Evolutionary conservation across 441 rosid genomes (phyloP).

Genomic region (Erodium texanum): DNA sequence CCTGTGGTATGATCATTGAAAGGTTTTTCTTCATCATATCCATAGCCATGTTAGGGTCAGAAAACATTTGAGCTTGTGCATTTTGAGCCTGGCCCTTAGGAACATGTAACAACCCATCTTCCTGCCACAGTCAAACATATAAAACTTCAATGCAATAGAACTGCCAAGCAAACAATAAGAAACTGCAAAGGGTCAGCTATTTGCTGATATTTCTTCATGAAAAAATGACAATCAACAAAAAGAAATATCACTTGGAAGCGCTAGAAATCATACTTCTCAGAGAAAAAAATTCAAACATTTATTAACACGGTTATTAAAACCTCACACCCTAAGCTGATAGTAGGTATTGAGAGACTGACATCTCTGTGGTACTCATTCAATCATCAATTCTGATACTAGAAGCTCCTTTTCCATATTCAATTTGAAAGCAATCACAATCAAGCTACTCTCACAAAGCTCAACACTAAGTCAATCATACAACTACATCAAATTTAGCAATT

Average conservation of each 20-base stretch:
- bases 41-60: constrained; percentile 99
- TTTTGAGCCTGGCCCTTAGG: constrained; percentile 78
- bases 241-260: too few relatives aligned
- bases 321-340: too few relatives aligned
- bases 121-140: constrained; percentile 33
- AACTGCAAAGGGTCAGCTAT: not conserved
- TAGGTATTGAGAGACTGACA: too few relatives aligned
- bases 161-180: not conserved
- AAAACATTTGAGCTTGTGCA: constrained; percentile 94
- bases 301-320: too few relatives aligned
- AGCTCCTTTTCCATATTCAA: not conserved
- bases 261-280: too few relatives aligned
- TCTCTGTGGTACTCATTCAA: too few relatives aligned
- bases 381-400: not conserved
- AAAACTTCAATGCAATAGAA: not conserved
- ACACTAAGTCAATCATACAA: not conserved
- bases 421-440: too few relatives aligned
- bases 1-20: constrained; percentile 98
- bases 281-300: too few relatives aligned
- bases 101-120: constrained; percentile 76
- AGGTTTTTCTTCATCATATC: constrained; percentile 99
- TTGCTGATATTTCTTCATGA: not conserved
- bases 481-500: not conserved
- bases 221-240: not conserved
- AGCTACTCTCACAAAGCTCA: not conserved